Conservation (phyloP, 75 land plant species). For the Chamaecyparis obtusa region DNA sequence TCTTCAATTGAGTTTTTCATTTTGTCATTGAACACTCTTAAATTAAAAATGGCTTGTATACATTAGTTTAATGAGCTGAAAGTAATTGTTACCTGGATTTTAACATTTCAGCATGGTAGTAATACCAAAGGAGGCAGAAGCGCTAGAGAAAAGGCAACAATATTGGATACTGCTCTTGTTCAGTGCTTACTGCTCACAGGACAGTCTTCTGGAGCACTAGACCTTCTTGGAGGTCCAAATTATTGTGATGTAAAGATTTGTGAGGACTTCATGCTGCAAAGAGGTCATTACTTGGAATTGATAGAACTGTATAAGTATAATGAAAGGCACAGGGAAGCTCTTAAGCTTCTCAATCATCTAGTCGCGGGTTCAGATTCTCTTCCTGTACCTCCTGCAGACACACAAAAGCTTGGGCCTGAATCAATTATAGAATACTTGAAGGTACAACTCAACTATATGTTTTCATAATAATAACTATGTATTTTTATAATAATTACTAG, state of each 20-base stretch:
- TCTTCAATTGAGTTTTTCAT: neutral
- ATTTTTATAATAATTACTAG: neutral
- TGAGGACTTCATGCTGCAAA: constrained; percentile 76
- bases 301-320: constrained; percentile 81
- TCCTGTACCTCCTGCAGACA: constrained; percentile 31
- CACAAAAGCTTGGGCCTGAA: constrained; percentile 63
- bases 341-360: constrained; percentile 68
- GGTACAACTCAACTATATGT: constrained; percentile 31
- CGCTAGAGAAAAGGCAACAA: constrained; percentile 75
- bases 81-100: neutral
- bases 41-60: constrained; percentile 1
- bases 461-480: neutral
- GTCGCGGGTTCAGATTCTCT: constrained; percentile 70
- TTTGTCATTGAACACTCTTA: neutral
- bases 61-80: neutral
- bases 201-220: constrained; percentile 62
- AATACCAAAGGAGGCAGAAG: constrained; percentile 37
- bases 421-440: constrained; percentile 90
- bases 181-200: constrained; percentile 86
- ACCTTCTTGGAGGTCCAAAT: constrained; percentile 76
- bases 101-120: constrained; percentile 30
- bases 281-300: constrained; percentile 53
- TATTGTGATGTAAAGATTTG: constrained; percentile 92
- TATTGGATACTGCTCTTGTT: constrained; percentile 88
- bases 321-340: constrained; percentile 82